phyloP scores from a whole-genome alignment of 306 rosid genomes.

The Nissolia schottii region DNA sequence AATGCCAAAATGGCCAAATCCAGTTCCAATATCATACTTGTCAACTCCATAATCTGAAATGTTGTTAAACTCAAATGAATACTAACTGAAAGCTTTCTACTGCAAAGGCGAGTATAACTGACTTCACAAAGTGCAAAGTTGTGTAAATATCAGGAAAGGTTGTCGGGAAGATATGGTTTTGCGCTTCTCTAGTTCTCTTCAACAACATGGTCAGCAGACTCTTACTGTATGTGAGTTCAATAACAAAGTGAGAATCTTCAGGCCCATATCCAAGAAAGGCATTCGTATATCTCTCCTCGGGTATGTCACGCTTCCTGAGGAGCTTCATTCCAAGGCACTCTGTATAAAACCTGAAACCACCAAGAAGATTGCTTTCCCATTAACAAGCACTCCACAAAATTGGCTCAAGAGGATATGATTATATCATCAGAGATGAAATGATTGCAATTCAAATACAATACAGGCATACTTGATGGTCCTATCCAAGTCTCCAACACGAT shows the following conservation, averaged over 20 bases:
- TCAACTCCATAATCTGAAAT: conserved; percentile 90
- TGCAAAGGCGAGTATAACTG: conserved; percentile 8
- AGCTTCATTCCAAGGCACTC: conserved; percentile 98
- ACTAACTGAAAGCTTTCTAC: conserved; percentile 10
- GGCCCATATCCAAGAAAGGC: conserved; percentile 98
- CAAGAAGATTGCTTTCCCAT: conserved; percentile 8
- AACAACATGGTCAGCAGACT: conserved; percentile 25
- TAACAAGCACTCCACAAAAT: not conserved
- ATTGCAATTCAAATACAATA: not conserved
- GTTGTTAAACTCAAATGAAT: conserved; percentile 23
- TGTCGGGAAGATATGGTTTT: not conserved
- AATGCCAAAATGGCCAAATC: conserved; percentile 89
- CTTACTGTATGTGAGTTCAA: conserved; percentile 95
- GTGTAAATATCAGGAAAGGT: not conserved
- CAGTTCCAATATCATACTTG: conserved; percentile 85
- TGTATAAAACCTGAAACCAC: conserved; percentile 79
- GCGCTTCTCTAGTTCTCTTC: not conserved
- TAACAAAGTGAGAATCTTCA: conserved; percentile 92
- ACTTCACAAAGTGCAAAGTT: conserved; percentile 11
- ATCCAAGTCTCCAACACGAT: conserved; percentile 93
- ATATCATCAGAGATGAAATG: not conserved
- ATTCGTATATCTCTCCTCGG: conserved; percentile 92
- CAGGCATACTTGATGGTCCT: conserved; percentile 77
- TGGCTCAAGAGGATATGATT: not conserved
- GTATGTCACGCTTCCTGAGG: conserved; percentile 92